Evolutionary conservation across 23 red algal species (phyloP), one percentile per base, ranked within the genome.

Genomic region (Gracilaria vermiculophylla): DNA sequence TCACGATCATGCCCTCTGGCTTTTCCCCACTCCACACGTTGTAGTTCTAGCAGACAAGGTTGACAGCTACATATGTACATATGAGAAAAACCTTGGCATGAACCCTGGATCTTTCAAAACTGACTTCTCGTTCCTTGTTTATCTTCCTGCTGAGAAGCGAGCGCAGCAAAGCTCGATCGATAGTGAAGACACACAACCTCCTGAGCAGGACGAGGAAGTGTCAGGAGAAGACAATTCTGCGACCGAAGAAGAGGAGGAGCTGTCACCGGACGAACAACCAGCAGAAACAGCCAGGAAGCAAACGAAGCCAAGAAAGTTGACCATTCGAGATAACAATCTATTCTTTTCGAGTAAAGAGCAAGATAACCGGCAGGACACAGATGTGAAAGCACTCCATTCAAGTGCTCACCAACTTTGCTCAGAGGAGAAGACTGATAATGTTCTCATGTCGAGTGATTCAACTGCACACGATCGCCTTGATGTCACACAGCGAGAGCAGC

Each of bases 51-150:
- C 82, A 6, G 93, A 95, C 81, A 89, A 71, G 33, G 81, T 84
- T 23, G 85, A 88, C 33, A 80, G 80, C 15, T 93, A 86, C 62
- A 84, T 79, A 42, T 84, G 77, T 55, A 84, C 43, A 50, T 93
- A 93, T 27, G 81, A 61, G 37, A 69, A 41, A 42, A 85, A 28
- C 27, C 53, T 84, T 2, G 90, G 90, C 13, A 48, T 93, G 67
- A 93, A 93, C 54, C 80, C 90, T 14, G 90, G 90, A 4, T 93
- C 90, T 25, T 93, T 93, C 44, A 80, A 62, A 27, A 85, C 78
- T 28, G 90, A 93, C 60, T 85, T 84, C 33, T 93, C 90, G 23
- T 93, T 93, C 84, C 49, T 69, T 6, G 79, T 93, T 20, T 84
- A 85, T 54, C 78, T 85, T 28, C 90, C 79, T 35, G 90, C 90